Percentiles rank a stretch among this genome's conserved stretches.
These are phyloP conservation scores for Geotrichum candidum DNA, from an alignment of 1,139 yeast species.

Conservation along the genomic window DNA sequence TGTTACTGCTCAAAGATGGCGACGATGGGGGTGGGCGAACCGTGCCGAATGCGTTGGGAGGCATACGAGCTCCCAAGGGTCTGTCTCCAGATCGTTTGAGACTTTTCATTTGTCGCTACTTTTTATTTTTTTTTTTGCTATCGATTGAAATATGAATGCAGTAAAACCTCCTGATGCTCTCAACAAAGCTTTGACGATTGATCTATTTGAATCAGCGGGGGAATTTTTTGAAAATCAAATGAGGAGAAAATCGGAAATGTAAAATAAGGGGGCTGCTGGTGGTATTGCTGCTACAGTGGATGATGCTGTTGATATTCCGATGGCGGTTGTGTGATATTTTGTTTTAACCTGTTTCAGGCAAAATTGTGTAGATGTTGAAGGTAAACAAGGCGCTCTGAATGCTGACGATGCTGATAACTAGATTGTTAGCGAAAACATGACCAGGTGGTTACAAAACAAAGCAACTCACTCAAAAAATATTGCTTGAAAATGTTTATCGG, in stretches of 20 bases:
- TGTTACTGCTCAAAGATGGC: not conserved
- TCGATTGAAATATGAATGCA: not conserved
- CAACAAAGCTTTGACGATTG: not conserved
- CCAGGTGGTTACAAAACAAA: not conserved
- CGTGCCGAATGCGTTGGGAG: conserved; percentile 1
- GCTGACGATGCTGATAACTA: not conserved
- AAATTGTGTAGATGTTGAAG: not conserved
- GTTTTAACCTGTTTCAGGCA: not conserved
- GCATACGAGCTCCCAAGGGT: conserved; percentile 10
- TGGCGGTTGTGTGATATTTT: not conserved
- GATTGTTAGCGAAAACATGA: not conserved
- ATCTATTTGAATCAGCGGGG: not conserved
- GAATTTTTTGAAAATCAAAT: not conserved
- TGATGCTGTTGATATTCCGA: not conserved
- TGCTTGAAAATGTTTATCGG: not conserved
- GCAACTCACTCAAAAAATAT: not conserved
- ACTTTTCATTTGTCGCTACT: not conserved
- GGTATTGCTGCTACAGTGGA: not conserved
- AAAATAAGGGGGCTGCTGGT: not conserved
- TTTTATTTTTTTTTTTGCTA: not conserved
- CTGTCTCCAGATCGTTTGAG: conserved; percentile 8
- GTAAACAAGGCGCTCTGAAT: not conserved
- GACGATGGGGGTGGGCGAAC: not conserved
- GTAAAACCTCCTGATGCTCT: not conserved
- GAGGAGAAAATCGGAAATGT: not conserved